These are phyloP conservation scores for Cylindrotheca closterium DNA, from an alignment of 108 stramenopile species.

Conservation along the genomic window DNA sequence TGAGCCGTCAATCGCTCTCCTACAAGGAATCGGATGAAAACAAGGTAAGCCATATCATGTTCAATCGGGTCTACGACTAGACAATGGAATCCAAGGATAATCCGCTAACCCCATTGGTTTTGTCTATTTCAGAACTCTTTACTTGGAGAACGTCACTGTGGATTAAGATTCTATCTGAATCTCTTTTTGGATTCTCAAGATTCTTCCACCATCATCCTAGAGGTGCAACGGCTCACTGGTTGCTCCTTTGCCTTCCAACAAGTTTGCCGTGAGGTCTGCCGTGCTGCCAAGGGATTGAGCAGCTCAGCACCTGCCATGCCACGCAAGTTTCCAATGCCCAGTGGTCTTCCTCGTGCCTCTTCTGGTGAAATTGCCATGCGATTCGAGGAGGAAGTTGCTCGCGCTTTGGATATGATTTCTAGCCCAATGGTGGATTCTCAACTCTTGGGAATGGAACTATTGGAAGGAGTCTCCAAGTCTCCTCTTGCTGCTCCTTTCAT, in stretches of 20 bases:
- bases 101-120: conserved; percentile 1
- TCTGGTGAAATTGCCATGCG: neutral
- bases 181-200: conserved; percentile 10
- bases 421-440: conserved; percentile 16
- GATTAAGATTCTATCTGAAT: conserved; percentile 13
- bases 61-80: neutral
- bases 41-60: conserved; percentile 8
- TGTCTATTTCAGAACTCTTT: conserved; percentile 12
- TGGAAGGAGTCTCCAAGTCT: conserved; percentile 18
- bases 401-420: conserved; percentile 15
- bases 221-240: conserved; percentile 24
- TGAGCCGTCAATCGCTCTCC: conserved; percentile 6
- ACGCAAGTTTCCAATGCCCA: conserved; percentile 16
- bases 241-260: conserved; percentile 26
- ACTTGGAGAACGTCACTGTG: conserved; percentile 14
- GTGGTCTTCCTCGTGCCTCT: conserved; percentile 1
- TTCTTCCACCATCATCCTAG: conserved; percentile 24
- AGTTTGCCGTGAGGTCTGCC: conserved; percentile 13
- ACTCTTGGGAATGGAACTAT: conserved; percentile 23
- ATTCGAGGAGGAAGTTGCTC: conserved; percentile 6
- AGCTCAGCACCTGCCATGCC: neutral
- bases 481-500: neutral
- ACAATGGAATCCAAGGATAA: neutral
- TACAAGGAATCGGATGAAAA: neutral
- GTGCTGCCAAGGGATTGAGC: conserved; percentile 25